Conservation (phyloP, 2,329 filamentous ascomycete species). For the Dothideomycetes sp. region DNA sequence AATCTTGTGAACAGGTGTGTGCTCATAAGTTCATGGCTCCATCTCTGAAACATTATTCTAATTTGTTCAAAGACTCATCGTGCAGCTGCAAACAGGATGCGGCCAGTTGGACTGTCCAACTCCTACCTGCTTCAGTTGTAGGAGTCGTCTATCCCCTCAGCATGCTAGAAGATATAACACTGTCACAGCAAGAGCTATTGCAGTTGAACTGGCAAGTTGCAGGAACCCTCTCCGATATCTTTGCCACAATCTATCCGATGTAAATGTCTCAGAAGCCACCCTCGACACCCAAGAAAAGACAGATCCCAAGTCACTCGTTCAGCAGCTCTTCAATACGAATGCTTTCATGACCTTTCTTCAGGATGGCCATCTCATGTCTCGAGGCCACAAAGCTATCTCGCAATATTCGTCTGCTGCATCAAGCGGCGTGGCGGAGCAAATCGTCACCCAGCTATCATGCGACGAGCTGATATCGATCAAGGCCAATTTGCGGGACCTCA, state of each 20-base stretch:
- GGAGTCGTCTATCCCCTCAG: constrained; percentile 51
- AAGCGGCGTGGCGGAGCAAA: neutral
- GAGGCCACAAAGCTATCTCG: no score
- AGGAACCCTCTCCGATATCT: constrained; percentile 61
- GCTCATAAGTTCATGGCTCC: no score
- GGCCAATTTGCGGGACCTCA: no score
- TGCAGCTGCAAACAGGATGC: constrained; percentile 71
- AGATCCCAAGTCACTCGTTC: constrained; percentile 50
- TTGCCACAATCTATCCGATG: constrained; percentile 38
- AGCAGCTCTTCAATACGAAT: constrained; percentile 35
- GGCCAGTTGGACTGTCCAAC: constrained; percentile 54
- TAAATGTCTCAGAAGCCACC: neutral
- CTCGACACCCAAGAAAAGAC: constrained; percentile 4
- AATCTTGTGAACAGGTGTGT: constrained; percentile 6
- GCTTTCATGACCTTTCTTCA: constrained; percentile 3
- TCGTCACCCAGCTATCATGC: neutral
- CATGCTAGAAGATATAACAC: constrained; percentile 68
- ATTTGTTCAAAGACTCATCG: constrained; percentile 56
- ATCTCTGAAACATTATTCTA: no score
- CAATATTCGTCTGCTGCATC: no score
- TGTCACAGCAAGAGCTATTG: constrained; percentile 68
- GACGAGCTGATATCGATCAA: neutral
- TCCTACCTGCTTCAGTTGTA: constrained; percentile 66
- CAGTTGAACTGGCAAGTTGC: constrained; percentile 63
- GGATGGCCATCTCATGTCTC: no score